Base-by-base conservation (phyloP, 2,329 filamentous ascomycete species). In the Thyridium curvatum region DNA sequence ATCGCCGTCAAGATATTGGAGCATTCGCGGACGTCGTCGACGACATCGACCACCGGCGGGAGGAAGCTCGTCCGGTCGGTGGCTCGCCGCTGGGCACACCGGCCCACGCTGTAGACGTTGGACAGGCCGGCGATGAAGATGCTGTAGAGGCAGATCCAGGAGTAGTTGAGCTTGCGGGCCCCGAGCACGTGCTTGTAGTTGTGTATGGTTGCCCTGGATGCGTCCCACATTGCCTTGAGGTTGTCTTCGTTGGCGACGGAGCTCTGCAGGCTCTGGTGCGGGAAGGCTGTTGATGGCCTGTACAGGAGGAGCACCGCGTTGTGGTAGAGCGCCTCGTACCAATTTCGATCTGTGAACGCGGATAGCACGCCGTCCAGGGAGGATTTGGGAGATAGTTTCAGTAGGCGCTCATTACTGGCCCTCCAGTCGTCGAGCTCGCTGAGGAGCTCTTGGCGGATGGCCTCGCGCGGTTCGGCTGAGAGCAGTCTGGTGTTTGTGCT, bases 1-100 rank as follows among this genome's bases (percentile, higher is more conserved):
- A 49, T 49, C 18, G 46, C 47, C 9, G 40, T 46, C 16, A 49
- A n/a, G 5, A 49, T 42, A 30, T 48, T 48, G 4, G 47, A 48
- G 35, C 47, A 49, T n/a, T 44, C 40, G 1, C 47, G 40, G 12
- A 46, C 38, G 15, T 43, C 41, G 6, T 40, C 41, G n/a, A 48
- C 29, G 1, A 46, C 42, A 8, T 40, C 35, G 3, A 46, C 18
- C 5, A 43, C 26, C 4, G 41, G 30, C 2, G 47, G 47, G 15
- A 46, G 31, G 13, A 46, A 38, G 2, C 13, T 31, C 8, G 9
- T 13, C 30, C 10, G 29, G 13, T 10, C 39, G 18, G 38, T 21
- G 16, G 26, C 34, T 39, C 39, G 21, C 21, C 21, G 6, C 10
- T 26, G 21, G 6, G 21, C 21, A 34, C 36, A 49, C 30, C 33